Conservation (phyloP, 805 yeast species). For the Myxozyma nipponensis region DNA sequence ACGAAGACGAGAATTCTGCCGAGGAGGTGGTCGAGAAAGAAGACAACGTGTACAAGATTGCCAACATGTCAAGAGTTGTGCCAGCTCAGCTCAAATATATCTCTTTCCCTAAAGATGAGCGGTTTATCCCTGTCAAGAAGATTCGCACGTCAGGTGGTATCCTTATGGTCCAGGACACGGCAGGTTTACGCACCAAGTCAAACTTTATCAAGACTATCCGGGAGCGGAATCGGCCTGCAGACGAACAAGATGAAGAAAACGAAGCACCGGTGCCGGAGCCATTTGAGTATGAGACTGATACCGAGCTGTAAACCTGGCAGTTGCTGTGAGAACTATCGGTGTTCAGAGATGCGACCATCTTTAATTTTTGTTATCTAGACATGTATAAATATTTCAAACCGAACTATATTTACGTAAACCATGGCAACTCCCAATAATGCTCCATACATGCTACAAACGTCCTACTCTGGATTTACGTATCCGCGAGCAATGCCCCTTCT, state of each 20-base stretch:
- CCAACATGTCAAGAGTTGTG: conserved; percentile 80
- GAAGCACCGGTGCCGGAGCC: conserved; percentile 49
- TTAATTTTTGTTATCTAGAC: too few species aligned
- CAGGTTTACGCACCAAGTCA: conserved; percentile 12
- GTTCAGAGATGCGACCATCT: too few species aligned
- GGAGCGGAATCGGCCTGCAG: conserved; percentile 81
- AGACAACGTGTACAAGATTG: conserved; percentile 63
- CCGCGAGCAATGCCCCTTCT: conserved; percentile 87
- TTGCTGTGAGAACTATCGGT: not conserved
- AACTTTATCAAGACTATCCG: conserved; percentile 75
- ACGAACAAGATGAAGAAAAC: conserved; percentile 53
- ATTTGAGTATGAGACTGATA: conserved; percentile 36
- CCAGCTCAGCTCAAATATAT: conserved; percentile 85
- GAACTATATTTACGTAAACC: too few species aligned
- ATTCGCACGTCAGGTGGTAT: conserved; percentile 51
- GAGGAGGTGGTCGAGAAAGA: conserved; percentile 50
- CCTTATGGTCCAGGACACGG: conserved; percentile 60
- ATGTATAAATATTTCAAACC: too few species aligned
- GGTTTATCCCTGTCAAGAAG: conserved; percentile 80
- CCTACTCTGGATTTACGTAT: conserved; percentile 45
- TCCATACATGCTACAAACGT: too few species aligned
- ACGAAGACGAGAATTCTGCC: conserved; percentile 29
- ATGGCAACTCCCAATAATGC: too few species aligned
- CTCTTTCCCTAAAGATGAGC: conserved; percentile 66
- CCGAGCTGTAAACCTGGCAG: conserved; percentile 24